Conservation (phyloP, 257 asterid species). For the Echites panduratus region DNA sequence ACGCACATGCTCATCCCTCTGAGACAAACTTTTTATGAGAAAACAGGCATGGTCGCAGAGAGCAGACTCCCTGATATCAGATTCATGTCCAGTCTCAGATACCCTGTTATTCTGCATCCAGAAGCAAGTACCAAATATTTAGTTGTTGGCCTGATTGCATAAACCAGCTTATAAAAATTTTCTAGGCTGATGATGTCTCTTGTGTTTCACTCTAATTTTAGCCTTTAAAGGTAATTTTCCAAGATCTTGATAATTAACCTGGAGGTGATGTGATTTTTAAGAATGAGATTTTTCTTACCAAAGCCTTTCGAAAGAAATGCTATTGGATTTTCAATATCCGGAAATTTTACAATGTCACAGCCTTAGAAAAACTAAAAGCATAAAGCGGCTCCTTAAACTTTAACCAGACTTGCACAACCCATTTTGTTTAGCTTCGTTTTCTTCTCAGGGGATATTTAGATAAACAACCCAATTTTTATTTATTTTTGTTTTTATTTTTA, state of each 20-base stretch:
- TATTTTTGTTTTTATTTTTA: background rate
- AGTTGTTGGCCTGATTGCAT: background rate
- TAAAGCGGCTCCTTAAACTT: background rate
- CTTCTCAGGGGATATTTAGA: background rate
- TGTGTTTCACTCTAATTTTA: background rate
- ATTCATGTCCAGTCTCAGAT: slow-evolving; percentile 76
- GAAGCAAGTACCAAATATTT: slow-evolving; percentile 31
- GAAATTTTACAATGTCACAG: background rate
- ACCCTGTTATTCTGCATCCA: slow-evolving; percentile 72
- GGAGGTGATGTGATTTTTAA: background rate
- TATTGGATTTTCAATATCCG: background rate
- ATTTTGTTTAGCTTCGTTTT: background rate
- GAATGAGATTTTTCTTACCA: background rate
- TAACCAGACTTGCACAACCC: background rate
- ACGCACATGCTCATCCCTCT: slow-evolving; percentile 89
- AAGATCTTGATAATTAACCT: background rate
- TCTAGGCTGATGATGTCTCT: background rate
- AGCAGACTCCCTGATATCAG: slow-evolving; percentile 74
- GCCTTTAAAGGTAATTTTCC: background rate
- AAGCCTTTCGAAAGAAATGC: background rate
- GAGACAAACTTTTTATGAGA: slow-evolving; percentile 86
- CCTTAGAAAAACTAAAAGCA: background rate
- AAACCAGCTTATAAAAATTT: background rate
- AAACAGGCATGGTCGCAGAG: slow-evolving; percentile 87
- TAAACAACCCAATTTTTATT: background rate